These are phyloP conservation scores for Russula vinacea DNA, from an alignment of 768 basidiomycete genomes.

Conservation along the genomic window DNA sequence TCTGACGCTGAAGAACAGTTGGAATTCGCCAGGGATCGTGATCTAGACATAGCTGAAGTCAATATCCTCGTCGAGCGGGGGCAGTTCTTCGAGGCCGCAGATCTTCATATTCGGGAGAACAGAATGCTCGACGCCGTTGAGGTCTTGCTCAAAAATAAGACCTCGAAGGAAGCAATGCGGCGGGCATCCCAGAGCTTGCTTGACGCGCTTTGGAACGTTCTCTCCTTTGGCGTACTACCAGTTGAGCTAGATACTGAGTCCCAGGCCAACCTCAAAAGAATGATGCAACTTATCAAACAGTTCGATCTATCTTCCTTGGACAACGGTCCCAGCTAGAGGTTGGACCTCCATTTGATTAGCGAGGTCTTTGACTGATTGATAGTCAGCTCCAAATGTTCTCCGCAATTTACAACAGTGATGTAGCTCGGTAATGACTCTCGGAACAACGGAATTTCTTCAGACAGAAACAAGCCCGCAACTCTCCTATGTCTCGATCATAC, in stretches of 20 bases:
- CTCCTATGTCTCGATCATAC: conserved; percentile 25
- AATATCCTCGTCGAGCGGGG: conserved; percentile 44
- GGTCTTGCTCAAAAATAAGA: conserved; percentile 41
- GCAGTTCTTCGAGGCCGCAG: conserved; percentile 49
- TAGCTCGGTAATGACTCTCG: neutral
- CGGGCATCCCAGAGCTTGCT: conserved; percentile 45
- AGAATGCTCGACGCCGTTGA: conserved; percentile 46
- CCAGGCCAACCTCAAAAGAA: conserved; percentile 7
- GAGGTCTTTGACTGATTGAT: neutral
- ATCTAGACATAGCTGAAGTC: conserved; percentile 50
- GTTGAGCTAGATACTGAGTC: neutral
- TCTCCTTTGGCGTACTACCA: conserved; percentile 38
- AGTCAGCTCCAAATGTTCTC: conserved; percentile 21
- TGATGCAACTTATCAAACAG: conserved; percentile 1
- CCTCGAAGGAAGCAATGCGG: conserved; percentile 34
- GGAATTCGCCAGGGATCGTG: conserved; percentile 54
- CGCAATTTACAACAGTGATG: conserved; percentile 2
- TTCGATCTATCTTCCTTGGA: conserved; percentile 5
- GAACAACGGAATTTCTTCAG: neutral
- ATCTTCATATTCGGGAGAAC: conserved; percentile 46
- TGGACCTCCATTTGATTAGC: neutral
- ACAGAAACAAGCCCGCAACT: conserved; percentile 14
- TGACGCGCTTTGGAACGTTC: conserved; percentile 45
- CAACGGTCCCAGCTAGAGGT: conserved; percentile 10
- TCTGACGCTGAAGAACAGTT: conserved; percentile 49